Evolutionary conservation across 768 basidiomycete genomes (phyloP).

Genomic region (Pisolithus microcarpus): DNA sequence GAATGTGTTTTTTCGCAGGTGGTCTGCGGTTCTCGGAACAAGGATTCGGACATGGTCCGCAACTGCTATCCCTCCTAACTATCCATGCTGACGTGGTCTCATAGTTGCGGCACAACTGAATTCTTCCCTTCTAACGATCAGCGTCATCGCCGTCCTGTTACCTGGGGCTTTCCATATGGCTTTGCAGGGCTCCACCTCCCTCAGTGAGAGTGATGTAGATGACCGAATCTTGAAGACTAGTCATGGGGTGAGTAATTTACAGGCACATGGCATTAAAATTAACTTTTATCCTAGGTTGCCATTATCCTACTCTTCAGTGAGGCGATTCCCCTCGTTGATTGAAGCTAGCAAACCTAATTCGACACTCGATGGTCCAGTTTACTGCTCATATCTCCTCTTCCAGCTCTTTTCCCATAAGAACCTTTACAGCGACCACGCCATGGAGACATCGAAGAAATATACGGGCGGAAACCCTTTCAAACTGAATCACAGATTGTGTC

Average conservation of each 20-base stretch:
- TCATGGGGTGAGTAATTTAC: conserved; percentile 50
- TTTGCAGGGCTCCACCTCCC: conserved; percentile 22
- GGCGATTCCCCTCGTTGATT: conserved; percentile 14
- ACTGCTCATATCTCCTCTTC: conserved; percentile 67
- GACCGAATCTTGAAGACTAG: conserved; percentile 65
- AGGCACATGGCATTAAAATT: not conserved
- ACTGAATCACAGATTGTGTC: conserved; percentile 12
- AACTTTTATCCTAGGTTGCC: conserved; percentile 43
- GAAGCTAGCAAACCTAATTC: not conserved
- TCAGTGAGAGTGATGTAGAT: conserved; percentile 15
- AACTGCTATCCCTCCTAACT: no score
- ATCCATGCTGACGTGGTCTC: not conserved
- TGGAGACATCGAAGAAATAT: conserved; percentile 34
- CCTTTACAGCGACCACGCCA: conserved; percentile 50
- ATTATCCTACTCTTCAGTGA: conserved; percentile 71
- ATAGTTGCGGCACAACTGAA: conserved; percentile 67
- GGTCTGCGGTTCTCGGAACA: conserved; percentile 73
- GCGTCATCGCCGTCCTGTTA: conserved; percentile 74
- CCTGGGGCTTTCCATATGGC: conserved; percentile 74
- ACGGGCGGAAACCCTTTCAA: conserved; percentile 33
- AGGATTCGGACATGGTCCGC: conserved; percentile 59
- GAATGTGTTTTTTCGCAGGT: conserved; percentile 81
- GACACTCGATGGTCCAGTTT: conserved; percentile 40
- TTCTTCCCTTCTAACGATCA: conserved; percentile 65
- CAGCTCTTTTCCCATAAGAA: conserved; percentile 74